Conservation (phyloP, 2,329 filamentous ascomycete species). For the Parascedosporium putredinis region DNA sequence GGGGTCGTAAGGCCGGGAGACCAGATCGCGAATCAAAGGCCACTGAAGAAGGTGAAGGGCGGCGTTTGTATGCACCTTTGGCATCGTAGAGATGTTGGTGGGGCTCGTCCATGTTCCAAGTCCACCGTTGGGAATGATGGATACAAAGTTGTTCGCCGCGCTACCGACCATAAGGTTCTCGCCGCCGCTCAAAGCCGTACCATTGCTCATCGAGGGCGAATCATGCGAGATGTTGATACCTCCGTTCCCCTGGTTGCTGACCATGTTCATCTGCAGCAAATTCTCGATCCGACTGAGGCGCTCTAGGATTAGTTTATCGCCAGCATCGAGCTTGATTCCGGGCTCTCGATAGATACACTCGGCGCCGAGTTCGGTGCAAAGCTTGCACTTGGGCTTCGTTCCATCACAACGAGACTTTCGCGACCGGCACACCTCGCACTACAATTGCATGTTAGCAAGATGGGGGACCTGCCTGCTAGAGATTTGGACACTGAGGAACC, state of each 20-base stretch:
- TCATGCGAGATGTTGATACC: conserved; percentile 20
- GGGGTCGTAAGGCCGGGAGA: conserved; percentile 67
- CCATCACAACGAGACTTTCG: conserved; percentile 73
- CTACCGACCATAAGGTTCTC: conserved; percentile 36
- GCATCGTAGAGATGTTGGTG: conserved; percentile 74
- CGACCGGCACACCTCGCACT: conserved; percentile 76
- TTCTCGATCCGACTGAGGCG: conserved; percentile 68
- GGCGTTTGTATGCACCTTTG: conserved; percentile 72
- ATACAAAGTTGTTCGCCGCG: conserved; percentile 35
- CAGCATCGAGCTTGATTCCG: conserved; percentile 76
- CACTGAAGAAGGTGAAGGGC: conserved; percentile 70
- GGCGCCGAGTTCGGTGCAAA: conserved; percentile 71
- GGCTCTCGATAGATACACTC: conserved; percentile 80
- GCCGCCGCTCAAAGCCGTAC: conserved; percentile 49
- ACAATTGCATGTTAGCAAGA: conserved; percentile 2
- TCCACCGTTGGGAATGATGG: conserved; percentile 50
- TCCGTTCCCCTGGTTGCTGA: conserved; percentile 27
- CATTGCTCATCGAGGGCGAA: conserved; percentile 55
- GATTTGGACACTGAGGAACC: neutral
- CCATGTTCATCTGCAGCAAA: conserved; percentile 61
- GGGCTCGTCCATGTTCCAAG: conserved; percentile 61
- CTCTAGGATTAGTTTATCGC: conserved; percentile 77
- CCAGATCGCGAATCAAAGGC: conserved; percentile 68
- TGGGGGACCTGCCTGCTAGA: neutral
- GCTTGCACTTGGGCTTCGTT: conserved; percentile 71